A percentile compares a stretch with the other conserved stretches of the same genome.
Conservation (phyloP, 2,329 filamentous ascomycete genomes). For the Pseudogymnoascus sp. region DNA sequence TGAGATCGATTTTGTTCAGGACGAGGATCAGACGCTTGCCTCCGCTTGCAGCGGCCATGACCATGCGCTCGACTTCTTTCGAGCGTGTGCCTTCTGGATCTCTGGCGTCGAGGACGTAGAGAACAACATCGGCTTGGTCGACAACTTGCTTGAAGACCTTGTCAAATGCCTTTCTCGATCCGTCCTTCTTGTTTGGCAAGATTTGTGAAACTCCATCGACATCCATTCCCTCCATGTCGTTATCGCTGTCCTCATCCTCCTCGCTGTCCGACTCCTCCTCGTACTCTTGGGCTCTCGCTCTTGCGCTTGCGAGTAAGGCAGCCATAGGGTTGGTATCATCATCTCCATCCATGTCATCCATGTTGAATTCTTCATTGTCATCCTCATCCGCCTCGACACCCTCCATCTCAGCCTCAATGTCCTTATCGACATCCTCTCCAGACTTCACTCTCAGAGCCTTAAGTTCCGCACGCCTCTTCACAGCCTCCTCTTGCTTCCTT, state of each 20-base stretch:
- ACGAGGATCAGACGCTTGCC: conserved; percentile 85
- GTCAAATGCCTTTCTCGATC: conserved; percentile 81
- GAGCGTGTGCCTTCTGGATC: conserved; percentile 88
- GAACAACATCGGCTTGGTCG: conserved; percentile 78
- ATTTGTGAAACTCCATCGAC: conserved; percentile 44
- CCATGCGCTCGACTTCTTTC: conserved; percentile 79
- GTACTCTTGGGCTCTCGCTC: conserved; percentile 68
- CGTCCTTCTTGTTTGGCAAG: conserved; percentile 47
- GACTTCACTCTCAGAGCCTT: conserved; percentile 51
- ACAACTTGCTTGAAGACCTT: conserved; percentile 94
- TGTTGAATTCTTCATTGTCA: conserved; percentile 42
- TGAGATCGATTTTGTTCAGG: conserved; percentile 90
- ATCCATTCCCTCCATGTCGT: conserved; percentile 38
- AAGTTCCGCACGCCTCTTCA: conserved; percentile 62
- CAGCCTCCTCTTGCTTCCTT: conserved; percentile 71
- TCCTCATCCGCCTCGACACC: conserved; percentile 39
- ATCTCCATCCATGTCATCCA: conserved; percentile 48
- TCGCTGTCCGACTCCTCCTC: conserved; percentile 44
- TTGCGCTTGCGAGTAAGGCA: conserved; percentile 78
- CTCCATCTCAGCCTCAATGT: conserved; percentile 37
- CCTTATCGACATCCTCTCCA: conserved; percentile 36
- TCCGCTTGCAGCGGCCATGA: conserved; percentile 79
- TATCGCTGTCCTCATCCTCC: conserved; percentile 47
- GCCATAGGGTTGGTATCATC: conserved; percentile 79
- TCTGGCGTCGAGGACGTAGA: conserved; percentile 88